phyloP scores from a whole-genome alignment of 2,329 filamentous ascomycete species.

The Knoxdaviesia capensis region DNA sequence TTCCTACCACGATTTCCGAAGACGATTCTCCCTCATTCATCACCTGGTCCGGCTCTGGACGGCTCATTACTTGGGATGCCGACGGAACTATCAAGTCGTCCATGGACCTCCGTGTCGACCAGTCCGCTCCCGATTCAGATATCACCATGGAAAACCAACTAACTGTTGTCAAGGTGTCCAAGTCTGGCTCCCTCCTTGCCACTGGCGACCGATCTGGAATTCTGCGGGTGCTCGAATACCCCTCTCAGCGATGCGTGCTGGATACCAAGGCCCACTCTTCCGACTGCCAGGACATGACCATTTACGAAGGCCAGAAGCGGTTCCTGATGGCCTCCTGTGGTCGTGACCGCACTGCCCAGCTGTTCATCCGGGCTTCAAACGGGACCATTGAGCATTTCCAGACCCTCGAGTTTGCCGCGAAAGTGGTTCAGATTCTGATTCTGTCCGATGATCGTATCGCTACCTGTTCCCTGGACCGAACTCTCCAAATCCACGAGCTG shows the following conservation, averaged over 20 bases:
- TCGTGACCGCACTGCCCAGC: conserved; percentile 76
- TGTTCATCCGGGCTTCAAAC: conserved; percentile 43
- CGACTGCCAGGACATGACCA: conserved; percentile 64
- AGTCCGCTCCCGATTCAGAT: conserved; percentile 26
- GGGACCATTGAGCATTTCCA: conserved; percentile 60
- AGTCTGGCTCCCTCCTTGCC: conserved; percentile 46
- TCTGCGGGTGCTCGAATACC: conserved; percentile 46
- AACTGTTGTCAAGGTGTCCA: conserved; percentile 36
- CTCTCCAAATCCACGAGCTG: conserved; percentile 63
- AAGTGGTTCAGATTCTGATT: conserved; percentile 54
- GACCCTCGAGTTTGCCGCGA: conserved; percentile 81
- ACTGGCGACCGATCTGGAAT: conserved; percentile 77
- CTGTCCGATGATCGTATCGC: conserved; percentile 59
- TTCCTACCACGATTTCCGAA: too few relatives aligned
- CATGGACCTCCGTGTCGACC: conserved; percentile 50
- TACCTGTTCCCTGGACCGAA: conserved; percentile 77
- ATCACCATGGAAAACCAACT: conserved; percentile 36
- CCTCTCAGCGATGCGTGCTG: conserved; percentile 38
- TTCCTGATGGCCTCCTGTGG: conserved; percentile 65
- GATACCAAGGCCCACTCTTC: conserved; percentile 72
- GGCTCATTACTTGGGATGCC: conserved; percentile 63
- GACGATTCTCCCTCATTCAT: conserved; percentile 32
- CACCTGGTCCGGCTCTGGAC: conserved; percentile 72
- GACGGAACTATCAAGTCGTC: conserved; percentile 48
- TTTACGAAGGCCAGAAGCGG: conserved; percentile 34